Evolutionary conservation across 805 yeast genomes (phyloP), one percentile per base, ranked within the genome.

Genomic region (Wickerhamiella parazyma): DNA sequence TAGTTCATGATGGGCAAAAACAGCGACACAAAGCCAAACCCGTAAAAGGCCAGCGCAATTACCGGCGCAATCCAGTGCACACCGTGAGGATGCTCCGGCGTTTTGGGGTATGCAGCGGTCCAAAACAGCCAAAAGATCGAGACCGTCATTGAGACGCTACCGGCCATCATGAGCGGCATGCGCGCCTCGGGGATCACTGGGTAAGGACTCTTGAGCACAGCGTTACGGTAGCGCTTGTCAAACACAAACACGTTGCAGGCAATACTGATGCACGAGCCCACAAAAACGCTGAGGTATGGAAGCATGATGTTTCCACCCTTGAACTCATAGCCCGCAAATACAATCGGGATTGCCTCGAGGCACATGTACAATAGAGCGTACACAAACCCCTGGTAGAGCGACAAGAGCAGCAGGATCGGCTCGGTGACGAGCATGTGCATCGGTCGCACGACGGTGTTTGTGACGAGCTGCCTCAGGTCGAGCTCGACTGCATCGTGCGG

Each of bases 71-170:
- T 78, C 89, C 91, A 86, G 56, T 78, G 94, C 31, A 85, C 74
- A 35, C 61, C 61, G 24, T 77, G 61, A 3, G 36, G 36, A 37
- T 72, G 77, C 25, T 33, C 33, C 9, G 20, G 21, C 8, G 25
- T 35, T 19, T 77, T 61, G 40, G 73, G 78, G 60, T 77, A 86
- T 50, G 74, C 71, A 57, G 94, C 95, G 9, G 87, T 68, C 95
- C 95, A 86, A 46, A 82, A 75, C 57, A 86, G 68, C 94, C 94
- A 83, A 54, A 85, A 69, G 48, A 85, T 65, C 44, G 95, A 95
- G 44, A 76, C 66, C 26, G 89, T 79, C 65, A 85, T 83, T 6
- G 70, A 56, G 41, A 80, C 49, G 20, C 78, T 75, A 25, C 94
- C 87, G 29, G 70, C 61, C 60, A 83, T 72, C 80, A 85, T 75